These are phyloP conservation scores for Tubosaeta sp. DNA, from an alignment of 768 basidiomycete species.

Conservation along the genomic window DNA sequence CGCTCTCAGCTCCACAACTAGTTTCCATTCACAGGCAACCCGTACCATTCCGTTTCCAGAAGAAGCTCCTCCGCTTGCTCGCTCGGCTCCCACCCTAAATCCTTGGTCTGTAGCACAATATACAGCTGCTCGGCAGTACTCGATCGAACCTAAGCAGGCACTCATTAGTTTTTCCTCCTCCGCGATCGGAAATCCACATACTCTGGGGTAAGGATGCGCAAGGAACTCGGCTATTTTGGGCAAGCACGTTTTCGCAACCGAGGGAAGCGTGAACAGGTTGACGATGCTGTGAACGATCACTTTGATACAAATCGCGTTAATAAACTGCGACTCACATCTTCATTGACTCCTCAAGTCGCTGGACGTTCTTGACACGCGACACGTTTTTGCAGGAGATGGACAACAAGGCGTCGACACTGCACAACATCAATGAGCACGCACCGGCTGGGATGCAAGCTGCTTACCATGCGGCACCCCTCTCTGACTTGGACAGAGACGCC, in stretches of 20 bases:
- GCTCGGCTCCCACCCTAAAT: conserved; percentile 60
- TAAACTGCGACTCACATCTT: conserved; percentile 59
- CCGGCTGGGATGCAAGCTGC: conserved; percentile 21
- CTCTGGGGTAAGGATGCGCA: conserved; percentile 76
- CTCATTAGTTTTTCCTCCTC: conserved; percentile 5
- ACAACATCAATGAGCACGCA: conserved; percentile 9
- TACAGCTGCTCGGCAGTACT: conserved; percentile 84
- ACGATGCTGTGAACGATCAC: conserved; percentile 47
- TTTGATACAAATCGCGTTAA: conserved; percentile 11
- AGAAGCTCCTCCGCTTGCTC: conserved; percentile 59
- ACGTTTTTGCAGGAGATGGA: conserved; percentile 58
- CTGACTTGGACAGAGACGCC: conserved; percentile 40
- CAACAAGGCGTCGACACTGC: conserved; percentile 53
- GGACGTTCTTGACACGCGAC: conserved; percentile 72
- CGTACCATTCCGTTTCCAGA: conserved; percentile 78
- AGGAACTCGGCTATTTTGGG: conserved; percentile 57
- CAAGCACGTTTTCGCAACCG: conserved; percentile 40
- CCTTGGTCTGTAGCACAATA: conserved; percentile 65
- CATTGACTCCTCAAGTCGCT: conserved; percentile 77
- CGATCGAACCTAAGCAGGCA: conserved; percentile 57
- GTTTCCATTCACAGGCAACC: conserved; percentile 19
- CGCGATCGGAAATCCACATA: conserved; percentile 33
- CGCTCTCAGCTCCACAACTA: conserved; percentile 23
- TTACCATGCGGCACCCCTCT: conserved; percentile 51
- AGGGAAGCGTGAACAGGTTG: conserved; percentile 53